Conservation (phyloP, 2,329 filamentous ascomycete genomes). For the Teratosphaeria nubilosa region DNA sequence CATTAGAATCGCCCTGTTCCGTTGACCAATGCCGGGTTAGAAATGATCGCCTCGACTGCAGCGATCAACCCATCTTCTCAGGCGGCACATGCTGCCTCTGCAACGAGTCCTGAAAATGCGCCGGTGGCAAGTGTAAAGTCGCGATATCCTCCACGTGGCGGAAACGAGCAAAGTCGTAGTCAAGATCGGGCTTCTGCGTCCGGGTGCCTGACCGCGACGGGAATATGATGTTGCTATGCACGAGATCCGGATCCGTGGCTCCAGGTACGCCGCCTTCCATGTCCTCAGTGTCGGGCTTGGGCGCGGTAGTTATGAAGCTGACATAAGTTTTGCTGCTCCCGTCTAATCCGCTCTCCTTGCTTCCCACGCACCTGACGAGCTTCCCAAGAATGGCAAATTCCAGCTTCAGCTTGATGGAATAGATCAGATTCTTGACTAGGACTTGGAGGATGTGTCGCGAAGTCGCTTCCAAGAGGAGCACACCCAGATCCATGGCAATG, state of each 20-base stretch:
- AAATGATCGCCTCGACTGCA: too few relatives aligned
- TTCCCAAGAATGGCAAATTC: conserved; percentile 16
- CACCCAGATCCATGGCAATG: conserved; percentile 23
- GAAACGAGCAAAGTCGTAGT: conserved; percentile 10
- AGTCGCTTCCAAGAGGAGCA: conserved; percentile 22
- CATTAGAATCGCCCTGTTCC: too few relatives aligned
- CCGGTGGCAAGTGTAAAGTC: neutral
- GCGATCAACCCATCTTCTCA: too few relatives aligned
- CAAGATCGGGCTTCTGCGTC: neutral
- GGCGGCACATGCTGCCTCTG: too few relatives aligned
- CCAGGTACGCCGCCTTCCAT: neutral
- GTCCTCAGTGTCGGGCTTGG: neutral
- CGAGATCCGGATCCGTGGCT: neutral
- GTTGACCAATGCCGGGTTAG: too few relatives aligned
- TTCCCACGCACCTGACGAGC: conserved; percentile 2
- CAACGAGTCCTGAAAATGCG: too few relatives aligned
- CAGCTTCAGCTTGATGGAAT: conserved; percentile 13
- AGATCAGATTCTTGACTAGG: conserved; percentile 25
- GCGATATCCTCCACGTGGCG: conserved; percentile 8
- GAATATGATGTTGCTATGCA: neutral
- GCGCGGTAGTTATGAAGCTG: neutral
- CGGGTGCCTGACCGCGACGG: neutral
- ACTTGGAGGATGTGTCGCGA: conserved; percentile 20
- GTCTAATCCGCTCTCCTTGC: neutral
- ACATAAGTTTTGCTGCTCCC: neutral